These are phyloP conservation scores for Aschersonia sp. DNA, from an alignment of 2,329 filamentous ascomycete genomes.

Conservation along the genomic window DNA sequence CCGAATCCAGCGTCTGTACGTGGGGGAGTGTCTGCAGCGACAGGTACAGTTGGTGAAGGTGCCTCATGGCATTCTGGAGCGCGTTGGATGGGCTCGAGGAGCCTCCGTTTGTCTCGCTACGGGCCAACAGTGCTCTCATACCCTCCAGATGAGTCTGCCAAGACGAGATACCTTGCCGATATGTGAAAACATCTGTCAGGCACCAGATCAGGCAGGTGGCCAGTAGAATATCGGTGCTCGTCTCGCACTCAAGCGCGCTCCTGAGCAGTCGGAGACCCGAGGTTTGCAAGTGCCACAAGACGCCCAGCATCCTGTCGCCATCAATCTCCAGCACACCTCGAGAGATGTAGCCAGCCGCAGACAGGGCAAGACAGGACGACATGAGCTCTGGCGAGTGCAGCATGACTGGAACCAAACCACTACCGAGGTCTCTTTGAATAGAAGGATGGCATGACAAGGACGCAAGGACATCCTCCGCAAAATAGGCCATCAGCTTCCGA, in stretches of 20 bases:
- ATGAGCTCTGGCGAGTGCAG: conserved; percentile 13
- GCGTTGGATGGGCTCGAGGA: background rate
- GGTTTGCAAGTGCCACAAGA: conserved; percentile 11
- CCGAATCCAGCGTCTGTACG: conserved; percentile 4
- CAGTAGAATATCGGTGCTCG: conserved; percentile 10
- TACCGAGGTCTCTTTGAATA: conserved; percentile 12
- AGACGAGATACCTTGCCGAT: conserved; percentile 7
- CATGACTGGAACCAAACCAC: conserved; percentile 11
- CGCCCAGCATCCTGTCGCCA: conserved; percentile 6
- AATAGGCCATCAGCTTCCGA: conserved; percentile 10
- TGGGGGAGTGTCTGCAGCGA: conserved; percentile 13
- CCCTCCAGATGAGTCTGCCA: conserved; percentile 14
- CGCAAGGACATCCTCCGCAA: conserved; percentile 11
- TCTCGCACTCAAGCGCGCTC: conserved; percentile 7
- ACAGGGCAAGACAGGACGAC: conserved; percentile 12
- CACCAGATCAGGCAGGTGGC: conserved; percentile 16
- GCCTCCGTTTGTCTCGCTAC: conserved; percentile 1
- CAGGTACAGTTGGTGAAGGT: conserved; percentile 13
- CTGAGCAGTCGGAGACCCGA: conserved; percentile 11
- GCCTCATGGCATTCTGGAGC: conserved; percentile 9
- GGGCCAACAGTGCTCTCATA: conserved; percentile 9
- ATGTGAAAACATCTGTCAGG: conserved; percentile 12
- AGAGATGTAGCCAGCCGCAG: conserved; percentile 12
- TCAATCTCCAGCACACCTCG: conserved; percentile 10
- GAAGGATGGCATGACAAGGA: conserved; percentile 12